Evolutionary conservation across 306 rosid genomes (phyloP).

Genomic region (Begonia peltatifolia): DNA sequence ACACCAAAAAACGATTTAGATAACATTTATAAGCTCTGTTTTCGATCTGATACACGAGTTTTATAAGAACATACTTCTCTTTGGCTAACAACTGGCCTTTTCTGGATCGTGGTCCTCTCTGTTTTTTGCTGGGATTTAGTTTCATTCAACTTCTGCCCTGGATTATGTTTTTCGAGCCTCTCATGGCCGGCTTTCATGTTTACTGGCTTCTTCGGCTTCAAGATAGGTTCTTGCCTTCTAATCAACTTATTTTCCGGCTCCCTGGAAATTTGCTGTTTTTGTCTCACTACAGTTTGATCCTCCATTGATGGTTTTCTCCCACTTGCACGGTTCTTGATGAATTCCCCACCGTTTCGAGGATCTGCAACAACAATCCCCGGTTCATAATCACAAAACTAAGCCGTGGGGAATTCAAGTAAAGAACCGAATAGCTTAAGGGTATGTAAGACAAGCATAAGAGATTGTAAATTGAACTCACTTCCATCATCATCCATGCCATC

Average conservation of each 20-base stretch:
- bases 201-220: conserved; percentile 34
- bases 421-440: conserved; percentile 22
- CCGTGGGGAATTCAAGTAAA: conserved; percentile 19
- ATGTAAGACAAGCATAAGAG: conserved; percentile 22
- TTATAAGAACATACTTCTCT: conserved; percentile 27
- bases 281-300: conserved; percentile 10
- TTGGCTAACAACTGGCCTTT: conserved; percentile 25
- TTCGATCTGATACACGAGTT: conserved; percentile 8
- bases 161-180: conserved; percentile 34
- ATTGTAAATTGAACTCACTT: conserved; percentile 59
- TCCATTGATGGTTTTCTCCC: conserved; percentile 36
- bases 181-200: conserved; percentile 32
- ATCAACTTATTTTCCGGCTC: conserved; percentile 34
- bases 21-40: conserved; percentile 1
- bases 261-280: conserved; percentile 29
- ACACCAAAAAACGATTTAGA: conserved; percentile 10
- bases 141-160: conserved; percentile 29
- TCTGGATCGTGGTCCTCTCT: conserved; percentile 27
- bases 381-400: conserved; percentile 22
- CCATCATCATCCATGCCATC: conserved; percentile 96
- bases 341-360: conserved; percentile 48
- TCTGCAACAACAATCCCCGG: conserved; percentile 51
- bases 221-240: conserved; percentile 35
- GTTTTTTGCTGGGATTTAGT: conserved; percentile 25
- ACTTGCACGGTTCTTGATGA: conserved; percentile 28